Base-by-base conservation (phyloP, 192 early-diverging fungal species). In the Globomyces pollinis-pini region DNA sequence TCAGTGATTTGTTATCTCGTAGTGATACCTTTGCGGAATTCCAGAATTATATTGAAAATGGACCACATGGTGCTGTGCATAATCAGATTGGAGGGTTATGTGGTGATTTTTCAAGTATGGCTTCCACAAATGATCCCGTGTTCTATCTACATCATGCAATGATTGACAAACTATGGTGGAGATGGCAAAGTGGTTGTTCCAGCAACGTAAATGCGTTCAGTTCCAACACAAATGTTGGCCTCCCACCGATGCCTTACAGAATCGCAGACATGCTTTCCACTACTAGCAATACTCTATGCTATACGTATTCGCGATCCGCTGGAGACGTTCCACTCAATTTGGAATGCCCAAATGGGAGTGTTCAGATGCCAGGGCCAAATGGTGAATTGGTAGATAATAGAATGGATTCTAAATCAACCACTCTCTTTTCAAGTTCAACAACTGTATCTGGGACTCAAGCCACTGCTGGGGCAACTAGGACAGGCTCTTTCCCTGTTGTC, bases 101-200 rank as follows among this genome's bases (percentile, higher is more conserved):
- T 26, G 73, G 71, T 34, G 78, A 55, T 20, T 34, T 55, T 4
- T 36, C 9, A 8, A 55, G 8, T n/a, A 75, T 79, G 68, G 77
- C 70, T 66, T 74, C 78, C 24, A 64, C 75, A 32, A 75, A 75
- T 60, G 84, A 86, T 61, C 79, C 78, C 41, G 67, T 79, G 58
- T 86, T 86, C 65, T 84, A 74, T 57, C 57, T 86, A 29, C 81
- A 86, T 61, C 84, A 86, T 64, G 69, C 70, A 41, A 78, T 78
- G 72, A 70, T 84, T 35, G 84, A 80, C 72, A 73, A 74, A 60
- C 64, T 84, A 21, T 84, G 75, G 75, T 73, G 65, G 57, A 62
- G 67, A 59, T 81, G 79, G 77, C 82, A 84, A 70, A 62, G 63
- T 49, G 64, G 52, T 39, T 77, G 52, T 72, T 70, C 65, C 66